Evolutionary conservation across 2,329 filamentous ascomycete genomes (phyloP), one percentile per base, ranked within the genome.

Genomic region (Colletotrichum eleusines): DNA sequence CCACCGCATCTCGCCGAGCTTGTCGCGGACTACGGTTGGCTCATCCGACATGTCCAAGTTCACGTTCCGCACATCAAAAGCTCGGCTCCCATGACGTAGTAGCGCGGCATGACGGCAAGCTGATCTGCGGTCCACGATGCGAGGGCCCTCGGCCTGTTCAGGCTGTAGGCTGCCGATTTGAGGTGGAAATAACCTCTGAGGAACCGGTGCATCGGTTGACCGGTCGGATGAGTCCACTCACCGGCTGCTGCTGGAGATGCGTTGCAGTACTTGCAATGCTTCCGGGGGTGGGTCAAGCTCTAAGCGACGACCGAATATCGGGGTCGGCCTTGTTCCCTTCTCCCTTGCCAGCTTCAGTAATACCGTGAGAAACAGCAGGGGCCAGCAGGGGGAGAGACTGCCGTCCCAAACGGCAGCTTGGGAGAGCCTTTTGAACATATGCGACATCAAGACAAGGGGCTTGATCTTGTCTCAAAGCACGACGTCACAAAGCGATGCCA

Each of bases 181-280:
- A 93, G 83, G 75, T 92, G 86, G 73, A 92, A 88, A 76, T 92
- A 93, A 3, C 90, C 90, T 12, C 90, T 84, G 1, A 92, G 81
- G 72, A 92, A 92, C 1, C 78, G 77, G n/a, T 85, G 82, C 16
- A 92, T 81, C 2, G 67, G 33, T 16, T 66, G 31, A 7, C 55
- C 63, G 7, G 26, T 51, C 0, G 62, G 63, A 6, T 46, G 11
- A 14, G 55, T 66, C 63, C 63, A 70, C 3, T 88, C 87, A 69
- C 84, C 82, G 70, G 88, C 84, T 1, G 88, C 88, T 1, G 76
- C 70, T 0, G 82, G 60, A 2, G 84, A 85, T 3, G 87, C 86
- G 74, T 90, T 90, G 78, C 90, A 92, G 86, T 86, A 90, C 78
- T 91, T 91, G 82, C 92, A 93, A 77, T 92, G 90, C 76, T 92